Evolutionary conservation across 495 filamentous ascomycete genomes (phyloP).

Genomic region (Aspergillus nanangensis): DNA sequence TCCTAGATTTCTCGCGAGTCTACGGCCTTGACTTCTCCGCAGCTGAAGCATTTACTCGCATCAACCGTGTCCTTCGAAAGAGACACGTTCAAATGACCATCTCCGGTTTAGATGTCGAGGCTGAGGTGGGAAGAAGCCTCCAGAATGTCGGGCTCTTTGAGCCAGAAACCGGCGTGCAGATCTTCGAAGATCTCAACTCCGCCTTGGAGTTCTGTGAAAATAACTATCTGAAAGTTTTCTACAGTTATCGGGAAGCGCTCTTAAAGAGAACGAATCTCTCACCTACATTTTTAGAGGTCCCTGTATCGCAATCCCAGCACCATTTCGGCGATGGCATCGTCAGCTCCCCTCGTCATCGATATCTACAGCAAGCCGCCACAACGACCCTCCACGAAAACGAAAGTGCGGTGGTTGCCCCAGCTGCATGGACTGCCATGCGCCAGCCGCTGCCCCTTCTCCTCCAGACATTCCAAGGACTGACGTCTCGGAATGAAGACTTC

Average conservation of each 20-base stretch:
- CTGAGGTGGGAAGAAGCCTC: slow-evolving; percentile 70
- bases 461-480: slow-evolving; percentile 85
- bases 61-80: slow-evolving; percentile 72
- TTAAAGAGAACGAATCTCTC: slow-evolving; percentile 20
- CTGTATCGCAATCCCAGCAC: slow-evolving; percentile 20
- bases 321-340: slow-evolving; percentile 45
- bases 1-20: slow-evolving; percentile 86
- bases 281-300: slow-evolving; percentile 47
- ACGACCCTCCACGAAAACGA: slow-evolving; percentile 62
- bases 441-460: slow-evolving; percentile 88
- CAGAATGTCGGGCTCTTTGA: slow-evolving; percentile 76
- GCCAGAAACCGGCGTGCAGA: slow-evolving; percentile 59
- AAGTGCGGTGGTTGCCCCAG: slow-evolving; percentile 38
- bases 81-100: slow-evolving; percentile 75
- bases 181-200: slow-evolving; percentile 87
- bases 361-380: slow-evolving; percentile 73
- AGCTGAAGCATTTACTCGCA: slow-evolving; percentile 87
- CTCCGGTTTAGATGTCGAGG: slow-evolving; percentile 69
- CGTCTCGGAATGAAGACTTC: slow-evolving; percentile 78
- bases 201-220: slow-evolving; percentile 95
- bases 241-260: slow-evolving; percentile 46
- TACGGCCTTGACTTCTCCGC: slow-evolving; percentile 94
- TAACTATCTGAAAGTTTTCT: slow-evolving; percentile 83
- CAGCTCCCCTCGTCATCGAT: slow-evolving; percentile 72
- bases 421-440: slow-evolving; percentile 73